Evolutionary conservation across 768 basidiomycete species (phyloP), one percentile per base, ranked within the genome.

Genomic region (Kwoniella mangroviensis): DNA sequence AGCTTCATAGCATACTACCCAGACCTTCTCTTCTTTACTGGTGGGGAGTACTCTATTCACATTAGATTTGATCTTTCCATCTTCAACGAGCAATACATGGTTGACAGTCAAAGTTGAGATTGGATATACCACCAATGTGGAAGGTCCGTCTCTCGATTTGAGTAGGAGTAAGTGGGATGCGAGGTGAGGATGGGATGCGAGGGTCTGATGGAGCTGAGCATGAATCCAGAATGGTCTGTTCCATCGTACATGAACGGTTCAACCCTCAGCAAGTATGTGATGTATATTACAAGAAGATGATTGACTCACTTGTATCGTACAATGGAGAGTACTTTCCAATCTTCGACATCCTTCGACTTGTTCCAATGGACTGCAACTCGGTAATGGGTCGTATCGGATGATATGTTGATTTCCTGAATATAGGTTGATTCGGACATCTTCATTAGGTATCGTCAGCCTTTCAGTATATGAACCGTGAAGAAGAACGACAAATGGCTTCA

Each of bases 151-250:
- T 5, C 61, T 28, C 3, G 68, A 57, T 60, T 73, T 74, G 24
- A 75, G 63, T 11, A 77, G 68, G 43, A 77, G 42, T 5, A 77
- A 63, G 22, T 65, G 65, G 12, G 73, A 72, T 6, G 73, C 65
- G 4, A 71, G 66, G 28, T 51, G 34, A 9, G 75, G 71, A 53
- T 77, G 71, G 3, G 43, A 22, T 0, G 45, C 19, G 13, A 76
- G 65, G 15, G 19, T 3, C 3, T 43, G 19, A 43, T 69, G 65
- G 2, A 72, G 56, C 15, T 70, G 53, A 34, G 71, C 45, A 49
- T 75, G 69, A 19, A 75, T 68, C 75, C 75, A 77, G 10, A 71
- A 70, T 26, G 71, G 69, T 60, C 75, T 77, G 51, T 26, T 49
- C 4, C 45, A 49, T 34, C 34, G 34, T 6, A 34, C 9, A 34